Conservation (phyloP, 805 yeast genomes). For the Candida hungchunana region DNA sequence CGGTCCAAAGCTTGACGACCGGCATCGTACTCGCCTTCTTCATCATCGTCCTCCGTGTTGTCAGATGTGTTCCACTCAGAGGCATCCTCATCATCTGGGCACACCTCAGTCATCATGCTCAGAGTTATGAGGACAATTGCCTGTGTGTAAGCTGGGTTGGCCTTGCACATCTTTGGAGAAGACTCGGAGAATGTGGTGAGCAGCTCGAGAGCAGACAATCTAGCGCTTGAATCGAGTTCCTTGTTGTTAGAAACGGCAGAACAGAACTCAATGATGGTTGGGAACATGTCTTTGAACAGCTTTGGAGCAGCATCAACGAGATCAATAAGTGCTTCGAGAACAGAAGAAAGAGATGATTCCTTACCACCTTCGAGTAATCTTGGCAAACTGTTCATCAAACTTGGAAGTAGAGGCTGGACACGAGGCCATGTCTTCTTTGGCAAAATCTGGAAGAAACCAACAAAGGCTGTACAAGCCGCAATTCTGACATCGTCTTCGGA, state of each 20-base stretch:
- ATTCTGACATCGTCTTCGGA: constrained; percentile 77
- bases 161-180: constrained; percentile 92
- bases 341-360: constrained; percentile 76
- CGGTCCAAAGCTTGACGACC: constrained; percentile 96
- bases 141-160: constrained; percentile 66
- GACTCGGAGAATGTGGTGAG: constrained; percentile 88
- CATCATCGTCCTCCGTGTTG: constrained; percentile 74
- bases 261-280: constrained; percentile 80
- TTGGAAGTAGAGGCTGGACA: constrained; percentile 77
- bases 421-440: constrained; percentile 77
- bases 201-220: constrained; percentile 85
- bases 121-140: constrained; percentile 70
- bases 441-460: constrained; percentile 76
- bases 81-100: constrained; percentile 83
- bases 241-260: constrained; percentile 77
- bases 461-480: constrained; percentile 89
- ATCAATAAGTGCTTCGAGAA: constrained; percentile 86
- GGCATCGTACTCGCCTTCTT: constrained; percentile 81
- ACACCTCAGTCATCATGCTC: constrained; percentile 88
- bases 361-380: constrained; percentile 75
- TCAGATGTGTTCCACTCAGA: constrained; percentile 83
- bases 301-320: constrained; percentile 92
- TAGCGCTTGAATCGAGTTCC: constrained; percentile 72
- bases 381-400: constrained; percentile 80
- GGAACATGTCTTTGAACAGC: constrained; percentile 87